phyloP scores from a whole-genome alignment of 768 basidiomycete genomes.

The Boletellus ananas region DNA sequence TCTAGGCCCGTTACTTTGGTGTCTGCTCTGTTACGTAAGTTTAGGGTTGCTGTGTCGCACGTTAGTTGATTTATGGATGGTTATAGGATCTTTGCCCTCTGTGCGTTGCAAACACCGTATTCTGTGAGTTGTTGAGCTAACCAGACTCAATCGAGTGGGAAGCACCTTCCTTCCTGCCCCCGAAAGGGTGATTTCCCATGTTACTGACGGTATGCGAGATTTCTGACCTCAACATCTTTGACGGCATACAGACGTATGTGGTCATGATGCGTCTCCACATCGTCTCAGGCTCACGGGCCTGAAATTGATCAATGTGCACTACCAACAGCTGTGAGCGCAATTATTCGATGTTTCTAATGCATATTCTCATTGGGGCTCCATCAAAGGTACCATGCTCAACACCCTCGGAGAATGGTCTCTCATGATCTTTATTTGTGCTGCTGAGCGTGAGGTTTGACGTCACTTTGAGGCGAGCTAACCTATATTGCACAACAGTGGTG shows the following conservation, averaged over 20 bases:
- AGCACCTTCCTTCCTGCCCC: not conserved
- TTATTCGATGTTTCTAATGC: not conserved
- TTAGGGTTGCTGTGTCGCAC: too few species aligned
- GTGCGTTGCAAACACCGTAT: not conserved
- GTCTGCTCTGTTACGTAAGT: not conserved
- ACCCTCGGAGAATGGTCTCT: not conserved
- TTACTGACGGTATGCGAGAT: not conserved
- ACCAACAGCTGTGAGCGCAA: not conserved
- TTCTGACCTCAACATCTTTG: too few species aligned
- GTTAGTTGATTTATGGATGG: not conserved
- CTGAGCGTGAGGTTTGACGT: not conserved
- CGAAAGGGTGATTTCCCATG: not conserved
- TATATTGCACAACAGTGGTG: not conserved
- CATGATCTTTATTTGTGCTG: not conserved
- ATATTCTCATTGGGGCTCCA: not conserved
- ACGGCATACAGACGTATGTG: not conserved
- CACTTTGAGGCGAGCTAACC: not conserved
- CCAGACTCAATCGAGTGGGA: not conserved
- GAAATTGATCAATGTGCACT: too few species aligned
- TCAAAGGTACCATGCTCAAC: not conserved
- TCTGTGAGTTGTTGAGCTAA: not conserved
- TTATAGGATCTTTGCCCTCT: not conserved
- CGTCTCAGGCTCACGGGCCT: too few species aligned
- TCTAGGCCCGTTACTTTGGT: not conserved
- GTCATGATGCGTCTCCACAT: not conserved